Evolutionary conservation across 495 filamentous ascomycete species (phyloP), one percentile per base, ranked within the genome.

Genomic region (Lasiosphaeria hispida): DNA sequence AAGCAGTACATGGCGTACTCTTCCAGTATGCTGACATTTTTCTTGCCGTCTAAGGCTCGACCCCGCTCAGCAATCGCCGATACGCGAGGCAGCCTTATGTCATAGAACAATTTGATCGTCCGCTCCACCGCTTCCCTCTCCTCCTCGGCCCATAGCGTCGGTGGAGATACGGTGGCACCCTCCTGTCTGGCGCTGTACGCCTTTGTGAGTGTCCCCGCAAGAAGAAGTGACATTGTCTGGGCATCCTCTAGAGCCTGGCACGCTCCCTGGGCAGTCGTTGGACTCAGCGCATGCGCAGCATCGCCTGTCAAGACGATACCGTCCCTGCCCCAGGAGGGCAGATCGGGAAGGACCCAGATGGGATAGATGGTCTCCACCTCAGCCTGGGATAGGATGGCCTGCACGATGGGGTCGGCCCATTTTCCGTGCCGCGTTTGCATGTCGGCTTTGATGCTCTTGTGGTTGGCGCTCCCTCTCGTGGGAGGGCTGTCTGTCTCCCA

Each of bases 401-500:
- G 71, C 19, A 85, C 66, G 13, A 80, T 72, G 0, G 82, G 82
- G 48, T 84, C 78, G 17, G 67, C 67, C 79, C 80, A 83, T 13
- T 68, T 39, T 3, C 59, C 59, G 51, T 84, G 79, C 11, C 81
- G 72, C 53, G 74, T 61, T 5, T 64, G 68, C 17, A 84, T 68
- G 55, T 77, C 72, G 30, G 56, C 57, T 10, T 65, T 69, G 39
- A 83, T 72, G 17, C 68, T 64, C 0, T 69, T 71, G 17, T 61
- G 57, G 61, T 81, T 68, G 11, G 82, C 62, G 11, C 65, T 71
- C 37, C 42, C 66, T 34, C 66, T 61, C 48, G 72, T 60, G 0
- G 77, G 76, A 23, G 73, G 74, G 19, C 69, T 44, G 35, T 70
- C 61, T 3, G 74, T 66, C 7, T 68, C 61, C 59, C 79, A 80